Evolutionary conservation across 257 asterid species (phyloP), one percentile per base, ranked within the genome.

Genomic region (Solanum paucissectum): DNA sequence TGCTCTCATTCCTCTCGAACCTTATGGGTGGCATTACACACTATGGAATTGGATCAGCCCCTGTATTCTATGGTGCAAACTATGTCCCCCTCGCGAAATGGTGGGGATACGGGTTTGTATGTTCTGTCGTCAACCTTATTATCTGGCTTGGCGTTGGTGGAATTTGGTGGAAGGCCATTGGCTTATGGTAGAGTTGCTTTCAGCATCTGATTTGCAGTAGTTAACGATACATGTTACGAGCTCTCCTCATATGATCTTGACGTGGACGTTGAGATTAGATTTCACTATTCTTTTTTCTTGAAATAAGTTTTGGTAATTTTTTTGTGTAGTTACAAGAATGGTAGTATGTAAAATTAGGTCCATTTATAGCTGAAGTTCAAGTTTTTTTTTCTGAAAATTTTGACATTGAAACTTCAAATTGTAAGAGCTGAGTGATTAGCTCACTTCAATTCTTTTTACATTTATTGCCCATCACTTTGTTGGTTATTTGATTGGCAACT

Each of bases 81-180:
- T 94, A 96, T 29, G 98, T 96, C 12, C 98, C 98, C 23, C 95
- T 95, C 1, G 95, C 95, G 0, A 87, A 94, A 89, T 95, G 98
- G 98, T 96, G 98, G 99, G 98, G 98, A 84, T 95, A 95, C n/a
- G 98, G 99, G 7, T 96, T 96, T 86, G 5, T 95, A 44, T 89
- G 94, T 86, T 96, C 99, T 3, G 14, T 97, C 9, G 98, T 96
- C 83, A 96, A 96, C 91, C 93, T 96, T 46, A 32, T 93, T 4
- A 97, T 97, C 73, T 97, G 99, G 99, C 98, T 97, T 9, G 98
- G 98, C 9, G 92, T 95, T 34, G 99, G 99, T 69, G 99, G 99
- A 18, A 12, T 91, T 9, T 97, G 98, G 99, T 97, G 99, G 99
- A 97, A 95, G 92, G 89, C 90, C 87, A 95, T 97, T 18, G 99